phyloP scores from a whole-genome alignment of 2,329 filamentous ascomycete genomes.

The Colletotrichum costaricense region DNA sequence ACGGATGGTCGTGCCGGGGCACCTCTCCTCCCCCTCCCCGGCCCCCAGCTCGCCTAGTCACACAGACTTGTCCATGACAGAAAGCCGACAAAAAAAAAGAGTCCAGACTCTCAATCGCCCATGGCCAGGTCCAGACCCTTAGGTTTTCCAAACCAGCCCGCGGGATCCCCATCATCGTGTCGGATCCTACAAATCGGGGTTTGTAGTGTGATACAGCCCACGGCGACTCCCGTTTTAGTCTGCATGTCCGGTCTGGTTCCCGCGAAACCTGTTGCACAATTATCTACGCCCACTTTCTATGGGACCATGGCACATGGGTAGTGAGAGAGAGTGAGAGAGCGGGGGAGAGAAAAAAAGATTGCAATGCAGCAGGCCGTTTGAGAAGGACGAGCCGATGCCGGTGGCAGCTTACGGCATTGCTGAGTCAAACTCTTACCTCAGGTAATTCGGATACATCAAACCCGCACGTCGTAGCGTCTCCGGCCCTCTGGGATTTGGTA shows the following conservation, averaged over 20 bases:
- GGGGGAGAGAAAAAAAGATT: not conserved
- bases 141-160: not conserved
- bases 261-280: not conserved
- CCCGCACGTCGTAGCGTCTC: not conserved
- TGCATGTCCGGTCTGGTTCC: not conserved
- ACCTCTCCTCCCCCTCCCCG: not conserved
- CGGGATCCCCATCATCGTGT: not conserved
- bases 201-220: not conserved
- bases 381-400: not conserved
- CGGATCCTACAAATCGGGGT: not conserved
- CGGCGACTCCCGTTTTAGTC: not conserved
- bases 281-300: not conserved
- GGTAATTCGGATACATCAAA: not conserved
- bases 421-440: not conserved
- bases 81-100: not conserved
- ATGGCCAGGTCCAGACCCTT: conserved; percentile 4
- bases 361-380: not conserved
- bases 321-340: no score
- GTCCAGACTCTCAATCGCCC: not conserved
- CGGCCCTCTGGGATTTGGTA: not conserved
- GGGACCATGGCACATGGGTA: not conserved
- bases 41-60: not conserved
- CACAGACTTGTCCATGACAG: not conserved
- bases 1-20: not conserved
- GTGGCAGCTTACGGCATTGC: not conserved